Base-by-base conservation (phyloP, 495 filamentous ascomycete genomes). In the Ascodesmis nigricans region DNA sequence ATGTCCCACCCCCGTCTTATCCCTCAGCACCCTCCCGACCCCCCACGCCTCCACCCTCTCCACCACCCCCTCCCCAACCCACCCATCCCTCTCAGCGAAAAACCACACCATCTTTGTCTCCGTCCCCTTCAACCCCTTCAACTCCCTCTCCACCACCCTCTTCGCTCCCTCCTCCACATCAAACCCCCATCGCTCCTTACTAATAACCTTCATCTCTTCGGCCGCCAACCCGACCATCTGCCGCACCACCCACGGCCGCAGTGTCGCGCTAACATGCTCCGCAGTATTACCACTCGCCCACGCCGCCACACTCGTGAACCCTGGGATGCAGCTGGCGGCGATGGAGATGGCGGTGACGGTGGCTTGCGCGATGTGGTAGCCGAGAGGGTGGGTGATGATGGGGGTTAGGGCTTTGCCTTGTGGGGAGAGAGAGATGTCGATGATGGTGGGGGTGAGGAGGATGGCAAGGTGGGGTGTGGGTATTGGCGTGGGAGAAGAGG, bases 111-210 rank as follows among this genome's bases (percentile, higher is more conserved):
- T 26, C 35, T 3, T 21, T 27, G 76, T 46, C 63, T 90, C 73
- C 38, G 46, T 58, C 8, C 75, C 71, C 37, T 71, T 73, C 23
- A 61, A 56, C 24, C 50, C 48, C 21, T 57, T 51, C n/a, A 15
- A 20, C 22, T 15, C 46, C 44, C 42, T 35, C 44, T 33, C 43
- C 50, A 33, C 73, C 50, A 2, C 61, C 29, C 16, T 55, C 59
- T 42, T 91, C 73, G 35, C 92, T 66, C 32, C 64, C 67, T 91
- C 76, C 21, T 84, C 58, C 22, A 92, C 54, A 46, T 82, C 75
- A 33, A 74, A 60, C 21, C 64, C 64, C 84, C 83, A 92, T 45
- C 57, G 61, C 43, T 91, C 79, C 15, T 73, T 58, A 1, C 65
- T 70, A 44, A 95, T 91, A 3, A 54, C 62, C 3, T 52, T 45